Conservation (phyloP, 2,329 filamentous ascomycete genomes). For the Pestalotiopsis sp. region DNA sequence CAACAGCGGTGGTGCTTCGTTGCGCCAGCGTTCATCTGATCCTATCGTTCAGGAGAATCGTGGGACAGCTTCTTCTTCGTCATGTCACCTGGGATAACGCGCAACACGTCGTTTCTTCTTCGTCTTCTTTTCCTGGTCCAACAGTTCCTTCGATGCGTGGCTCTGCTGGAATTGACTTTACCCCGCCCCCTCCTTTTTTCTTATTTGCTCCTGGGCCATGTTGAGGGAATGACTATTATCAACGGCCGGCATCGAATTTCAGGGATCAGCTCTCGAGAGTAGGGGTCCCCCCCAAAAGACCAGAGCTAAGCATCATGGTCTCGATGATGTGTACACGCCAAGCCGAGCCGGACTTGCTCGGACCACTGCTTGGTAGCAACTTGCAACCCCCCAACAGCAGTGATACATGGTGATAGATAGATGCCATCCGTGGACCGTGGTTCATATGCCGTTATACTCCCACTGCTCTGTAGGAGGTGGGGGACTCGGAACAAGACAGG, state of each 20-base stretch:
- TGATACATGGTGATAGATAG: too few relatives aligned
- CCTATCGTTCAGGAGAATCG: background rate
- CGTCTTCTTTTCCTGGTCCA: background rate
- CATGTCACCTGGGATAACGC: background rate
- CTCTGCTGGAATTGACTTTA: conserved; percentile 8
- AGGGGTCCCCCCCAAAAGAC: background rate
- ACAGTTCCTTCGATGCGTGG: background rate
- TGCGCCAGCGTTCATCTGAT: background rate
- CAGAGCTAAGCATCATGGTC: background rate
- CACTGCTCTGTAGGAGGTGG: too few relatives aligned
- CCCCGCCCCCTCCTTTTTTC: conserved; percentile 13
- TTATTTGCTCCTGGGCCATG: conserved; percentile 3
- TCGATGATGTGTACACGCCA: background rate
- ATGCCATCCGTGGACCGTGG: too few relatives aligned
- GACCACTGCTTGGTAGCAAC: background rate
- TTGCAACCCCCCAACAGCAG: background rate
- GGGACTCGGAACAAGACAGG: background rate
- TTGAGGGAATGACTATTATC: background rate
- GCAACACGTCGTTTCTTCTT: background rate
- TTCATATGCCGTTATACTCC: too few relatives aligned
- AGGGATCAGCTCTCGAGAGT: background rate
- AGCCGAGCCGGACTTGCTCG: background rate
- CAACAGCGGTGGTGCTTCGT: background rate
- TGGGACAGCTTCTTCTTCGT: background rate
- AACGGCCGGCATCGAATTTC: conserved; percentile 19